A percentile compares a stretch with the other conserved stretches of the same genome.
Conservation (phyloP, 768 basidiomycete species). For the Vishniacozyma victoriae region DNA sequence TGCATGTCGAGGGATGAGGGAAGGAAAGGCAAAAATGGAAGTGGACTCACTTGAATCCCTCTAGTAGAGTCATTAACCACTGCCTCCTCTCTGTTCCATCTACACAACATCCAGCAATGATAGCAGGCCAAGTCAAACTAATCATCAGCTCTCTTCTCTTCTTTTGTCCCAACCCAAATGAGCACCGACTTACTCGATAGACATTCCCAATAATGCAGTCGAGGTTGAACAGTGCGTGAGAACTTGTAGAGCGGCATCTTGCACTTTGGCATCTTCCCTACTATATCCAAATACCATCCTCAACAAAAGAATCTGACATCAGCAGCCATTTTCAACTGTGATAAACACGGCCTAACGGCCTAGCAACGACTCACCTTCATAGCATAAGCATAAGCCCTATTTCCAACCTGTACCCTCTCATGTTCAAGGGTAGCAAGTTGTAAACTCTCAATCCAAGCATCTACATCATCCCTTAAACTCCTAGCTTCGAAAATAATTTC, state of each 20-base stretch:
- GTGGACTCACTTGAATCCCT: slow-evolving; percentile 39
- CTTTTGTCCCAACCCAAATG: neutral
- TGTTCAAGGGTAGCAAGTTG: slow-evolving; percentile 37
- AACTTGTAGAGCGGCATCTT: slow-evolving; percentile 35
- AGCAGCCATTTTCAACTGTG: neutral
- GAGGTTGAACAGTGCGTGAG: slow-evolving; percentile 39
- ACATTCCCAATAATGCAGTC: slow-evolving; percentile 41
- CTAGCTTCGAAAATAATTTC: slow-evolving; percentile 20
- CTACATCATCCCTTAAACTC: slow-evolving; percentile 29
- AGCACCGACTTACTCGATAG: slow-evolving; percentile 35
- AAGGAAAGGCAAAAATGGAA: neutral
- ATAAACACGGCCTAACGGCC: neutral
- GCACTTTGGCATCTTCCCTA: slow-evolving; percentile 28
- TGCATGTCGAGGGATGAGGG: too few species aligned
- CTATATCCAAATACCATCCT: slow-evolving; percentile 33
- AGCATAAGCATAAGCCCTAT: slow-evolving; percentile 41
- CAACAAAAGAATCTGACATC: slow-evolving; percentile 35
- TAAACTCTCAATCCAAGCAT: slow-evolving; percentile 39
- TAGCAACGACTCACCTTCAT: slow-evolving; percentile 35
- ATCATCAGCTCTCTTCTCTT: neutral
- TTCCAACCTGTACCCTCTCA: slow-evolving; percentile 42
- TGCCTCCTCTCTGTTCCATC: slow-evolving; percentile 18
- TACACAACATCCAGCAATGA: slow-evolving; percentile 40
- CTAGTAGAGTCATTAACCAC: slow-evolving; percentile 37
- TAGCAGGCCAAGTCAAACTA: slow-evolving; percentile 42